Base-by-base conservation (phyloP, 257 asterid species). In the Apocynum venetum region DNA sequence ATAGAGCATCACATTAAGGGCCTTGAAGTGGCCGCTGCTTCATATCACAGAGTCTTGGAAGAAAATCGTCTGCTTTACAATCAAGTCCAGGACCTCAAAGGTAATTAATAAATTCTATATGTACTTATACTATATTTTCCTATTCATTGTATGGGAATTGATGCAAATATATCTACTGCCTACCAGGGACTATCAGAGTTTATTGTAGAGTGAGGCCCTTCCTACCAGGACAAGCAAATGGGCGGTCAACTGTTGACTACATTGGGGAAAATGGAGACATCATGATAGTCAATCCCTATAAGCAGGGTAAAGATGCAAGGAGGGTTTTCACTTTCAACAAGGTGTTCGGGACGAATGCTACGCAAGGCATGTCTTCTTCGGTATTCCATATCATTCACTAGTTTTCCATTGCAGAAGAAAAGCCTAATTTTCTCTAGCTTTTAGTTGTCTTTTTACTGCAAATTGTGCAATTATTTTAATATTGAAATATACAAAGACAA, bases 1-100 rank as follows among this genome's bases (percentile, higher is more conserved):
- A 2, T 52, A 94, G 97, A 88, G 76, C 85, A 84, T 81, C 91
- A 92, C 87, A 86, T 92, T 47, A 88, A 88, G 87, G 89, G 91
- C 71, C 89, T 92, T 66, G 93, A 89, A 83, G 87, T 77, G 56
- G 87, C 94, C 31, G 86, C 97, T 74, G 82, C 93, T 75, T 94
- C 97, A 31, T 92, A 94, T 76, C 96, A 94, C 76, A 83, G 89
- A 77, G 89, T 94, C 69, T 77, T 94, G 90, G 97, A 94, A 78
- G 98, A 94, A 83, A 94, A 94, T 72, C 97, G 97, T 6, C 35
- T 81, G 48, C 97, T 94, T 63, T 94, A 90, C 84, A 94, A 92
- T 88, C 97, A 91, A 89, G 94, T 94, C 68, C 97, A 94, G 83
- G 98, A 94, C 77, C 93, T 94, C 56, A 94, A 89, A 94, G 98